Evolutionary conservation across 2,329 filamentous ascomycete species (phyloP), one percentile per base, ranked within the genome.

Genomic region (Talaromyces islandicus): DNA sequence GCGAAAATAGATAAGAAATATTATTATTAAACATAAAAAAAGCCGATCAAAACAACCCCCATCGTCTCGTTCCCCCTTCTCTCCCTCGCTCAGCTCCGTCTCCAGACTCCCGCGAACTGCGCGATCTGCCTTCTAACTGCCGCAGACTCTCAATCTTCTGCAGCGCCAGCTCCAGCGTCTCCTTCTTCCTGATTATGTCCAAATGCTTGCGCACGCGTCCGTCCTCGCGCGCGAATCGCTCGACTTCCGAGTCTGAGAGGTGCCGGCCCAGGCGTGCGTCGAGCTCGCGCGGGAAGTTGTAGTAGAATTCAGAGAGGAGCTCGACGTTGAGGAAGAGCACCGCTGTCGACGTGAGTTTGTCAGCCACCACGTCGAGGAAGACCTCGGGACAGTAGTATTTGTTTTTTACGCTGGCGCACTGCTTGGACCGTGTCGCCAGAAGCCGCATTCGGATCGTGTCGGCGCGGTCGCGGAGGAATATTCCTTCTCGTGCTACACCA

Each of bases 271-370:
- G 87, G 35, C 92, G 86, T 62, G 88, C 80, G 73, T 99, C 94
- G 12, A 99, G 84, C 72, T 97, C 92, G 43, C 94, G 85, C 0
- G 94, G 94, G 75, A 99, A 99, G 71, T 94, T 92, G 77, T 97
- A 96, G 78, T 96, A 97, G 73, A 97, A 99, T 71, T 99, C 96
- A 1, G 90, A 93, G 19, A 99, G 84, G 21, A 99, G 83, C 77
- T 99, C 95, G 11, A 97, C 94, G 70, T 99, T 97, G 30, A 99
- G 84, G 81, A 99, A 99, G 0, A 99, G 85, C 9, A 99, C 94
- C 2, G 94, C 93, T 0, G 94, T 99, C 1, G 91, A 89, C 3
- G 93, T 95, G 54, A 99, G 84, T 76, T 97, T 97, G 66, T 92
- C 91, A 1, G 94, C 92, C 1, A 96, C 94, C 3, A 95, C 92